Conservation (phyloP, 2,329 filamentous ascomycete genomes). For the Alternaria solani region DNA sequence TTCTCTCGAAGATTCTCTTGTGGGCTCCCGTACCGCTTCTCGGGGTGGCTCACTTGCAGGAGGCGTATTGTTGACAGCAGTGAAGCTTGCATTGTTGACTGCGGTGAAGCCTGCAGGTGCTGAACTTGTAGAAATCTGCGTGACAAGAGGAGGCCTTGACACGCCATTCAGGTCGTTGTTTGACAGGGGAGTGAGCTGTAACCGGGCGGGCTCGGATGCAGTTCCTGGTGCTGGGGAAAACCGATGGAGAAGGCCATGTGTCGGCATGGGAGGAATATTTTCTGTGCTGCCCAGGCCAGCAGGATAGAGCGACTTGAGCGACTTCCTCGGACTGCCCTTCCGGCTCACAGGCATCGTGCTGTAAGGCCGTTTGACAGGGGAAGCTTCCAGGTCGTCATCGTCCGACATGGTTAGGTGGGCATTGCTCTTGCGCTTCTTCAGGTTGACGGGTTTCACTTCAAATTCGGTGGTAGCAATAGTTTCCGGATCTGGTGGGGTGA, state of each 20-base stretch:
- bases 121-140: slow-evolving; percentile 18
- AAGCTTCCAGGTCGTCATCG: slow-evolving; percentile 36
- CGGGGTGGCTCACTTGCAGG: slow-evolving; percentile 20
- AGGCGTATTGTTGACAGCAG: slow-evolving; percentile 33
- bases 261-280: slow-evolving; percentile 37
- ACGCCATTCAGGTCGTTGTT: slow-evolving; percentile 42
- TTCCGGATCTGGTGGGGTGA: slow-evolving; percentile 35
- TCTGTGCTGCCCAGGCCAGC: slow-evolving; percentile 34
- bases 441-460: slow-evolving; percentile 32
- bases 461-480: slow-evolving; percentile 30
- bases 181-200: slow-evolving; percentile 39
- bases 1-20: slow-evolving; percentile 24
- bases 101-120: slow-evolving; percentile 32
- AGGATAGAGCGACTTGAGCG: slow-evolving; percentile 34
- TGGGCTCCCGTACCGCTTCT: slow-evolving; percentile 21
- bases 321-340: slow-evolving; percentile 41
- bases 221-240: slow-evolving; percentile 27
- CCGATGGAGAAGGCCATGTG: slow-evolving; percentile 23
- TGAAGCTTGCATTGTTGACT: slow-evolving; percentile 37
- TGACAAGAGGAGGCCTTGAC: slow-evolving; percentile 22
- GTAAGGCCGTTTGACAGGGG: slow-evolving; percentile 42
- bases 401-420: slow-evolving; percentile 42
- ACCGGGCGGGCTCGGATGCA: slow-evolving; percentile 31
- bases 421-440: slow-evolving; percentile 47
- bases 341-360: slow-evolving; percentile 37